Evolutionary conservation across 2,329 filamentous ascomycete species (phyloP).

Genomic region (Fusarium lateritium): DNA sequence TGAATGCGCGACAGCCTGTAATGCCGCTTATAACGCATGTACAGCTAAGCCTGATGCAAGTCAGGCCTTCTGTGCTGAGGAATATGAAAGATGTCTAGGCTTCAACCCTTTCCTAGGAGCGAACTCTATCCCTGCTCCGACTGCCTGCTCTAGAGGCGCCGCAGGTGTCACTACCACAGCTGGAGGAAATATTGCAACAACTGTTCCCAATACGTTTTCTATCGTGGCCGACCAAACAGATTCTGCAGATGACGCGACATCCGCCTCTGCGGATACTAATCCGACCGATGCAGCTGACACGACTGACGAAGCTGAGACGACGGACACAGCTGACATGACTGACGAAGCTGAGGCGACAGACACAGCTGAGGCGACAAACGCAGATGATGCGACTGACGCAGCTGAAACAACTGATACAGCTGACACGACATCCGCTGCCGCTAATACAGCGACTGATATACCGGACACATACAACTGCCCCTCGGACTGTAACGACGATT

Average conservation of each 20-base stretch:
- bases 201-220: not conserved
- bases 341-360: not conserved
- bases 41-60: not conserved
- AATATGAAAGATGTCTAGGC: constrained; percentile 1
- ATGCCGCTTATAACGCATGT: constrained; percentile 6
- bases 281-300: not conserved
- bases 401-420: not conserved
- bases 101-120: not conserved
- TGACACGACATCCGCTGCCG: not conserved
- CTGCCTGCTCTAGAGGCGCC: not conserved
- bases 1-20: constrained; percentile 1
- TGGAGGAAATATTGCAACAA: not conserved
- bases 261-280: not conserved
- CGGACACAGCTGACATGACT: no score
- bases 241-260: no score
- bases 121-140: not conserved
- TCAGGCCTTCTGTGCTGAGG: constrained; percentile 6
- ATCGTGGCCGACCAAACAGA: not conserved
- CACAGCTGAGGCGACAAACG: not conserved
- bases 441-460: not conserved
- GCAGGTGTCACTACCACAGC: not conserved
- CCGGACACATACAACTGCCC: constrained; percentile 22
- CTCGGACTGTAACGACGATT: not conserved
- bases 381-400: no score
- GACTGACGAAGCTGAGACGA: not conserved